Base-by-base conservation (phyloP, 129 eudicot genomes). In the Helianthus annuus region DNA sequence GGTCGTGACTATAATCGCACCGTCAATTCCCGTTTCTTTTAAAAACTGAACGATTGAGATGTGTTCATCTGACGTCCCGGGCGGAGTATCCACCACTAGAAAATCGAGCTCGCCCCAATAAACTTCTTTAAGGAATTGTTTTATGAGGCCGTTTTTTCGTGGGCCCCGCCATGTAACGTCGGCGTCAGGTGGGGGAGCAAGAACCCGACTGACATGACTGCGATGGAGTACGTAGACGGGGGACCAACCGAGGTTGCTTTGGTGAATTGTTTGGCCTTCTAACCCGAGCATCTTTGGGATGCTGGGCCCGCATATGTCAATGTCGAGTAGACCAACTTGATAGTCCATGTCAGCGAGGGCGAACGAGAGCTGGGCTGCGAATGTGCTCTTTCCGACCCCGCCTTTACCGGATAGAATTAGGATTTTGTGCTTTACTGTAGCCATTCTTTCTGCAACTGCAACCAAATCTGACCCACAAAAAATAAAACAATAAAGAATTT, bases 381-480 rank as follows among this genome's bases (percentile, higher is more conserved):
- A 87, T 22, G 98, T 92, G 80, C 98, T 92, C 87, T 92, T 92
- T 67, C 98, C 96, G 29, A 89, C 98, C 8, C 98, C 98, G 45
- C 96, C 98, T 73, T 92, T 92, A 13, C 98, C 95, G 3, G 98
- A 92, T 62, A 87, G 71, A 58, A 92, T 90, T 62, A 92, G 90
- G 71, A 92, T 92, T 62, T 92, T 92, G 81, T 89, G 98, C 76
- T 89, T 92, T 56, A 92, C 98, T 24, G 96, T 89, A 39, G 96
- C 95, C 98, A 89, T 92, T 70, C 96, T 75, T 81, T 92, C 98
- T 34, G 86, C 87, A 52, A 92, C 89, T 24, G 82, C 79, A 46
- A 89, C 88, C 79, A 92, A 70, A 77, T 92, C 98, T 92, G 88
- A 72, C 32, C 24, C 22, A 76, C 59, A 44, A 64, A 11, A 5